A percentile compares a stretch with the other conserved stretches of the same genome.
These are phyloP conservation scores for Irpex lacteus DNA, from an alignment of 1,284 basidiomycete genomes.

Conservation along the genomic window DNA sequence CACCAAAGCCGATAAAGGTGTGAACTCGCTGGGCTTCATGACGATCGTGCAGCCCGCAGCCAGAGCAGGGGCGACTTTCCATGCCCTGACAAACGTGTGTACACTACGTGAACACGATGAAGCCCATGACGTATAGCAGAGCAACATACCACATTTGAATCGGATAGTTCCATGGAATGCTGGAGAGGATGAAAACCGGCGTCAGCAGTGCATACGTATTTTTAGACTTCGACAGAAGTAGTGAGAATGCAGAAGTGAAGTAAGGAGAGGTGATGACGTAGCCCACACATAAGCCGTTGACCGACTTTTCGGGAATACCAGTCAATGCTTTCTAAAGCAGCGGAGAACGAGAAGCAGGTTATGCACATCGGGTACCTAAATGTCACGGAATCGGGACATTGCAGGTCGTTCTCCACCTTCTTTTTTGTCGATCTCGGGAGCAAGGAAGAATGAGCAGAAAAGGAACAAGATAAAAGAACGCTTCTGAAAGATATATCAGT, in stretches of 20 bases:
- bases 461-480: background rate
- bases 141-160: conserved; percentile 79
- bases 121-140: background rate
- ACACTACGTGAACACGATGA: background rate
- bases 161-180: conserved; percentile 92
- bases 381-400: too few species aligned
- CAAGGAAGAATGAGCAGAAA: background rate
- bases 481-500: conserved; percentile 7
- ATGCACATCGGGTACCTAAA: too few species aligned
- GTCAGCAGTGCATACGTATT: too few species aligned
- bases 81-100: conserved; percentile 50
- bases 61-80: conserved; percentile 90
- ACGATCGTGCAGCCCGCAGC: conserved; percentile 87
- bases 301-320: too few species aligned
- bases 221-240: too few species aligned
- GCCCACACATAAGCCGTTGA: too few species aligned
- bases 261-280: too few species aligned
- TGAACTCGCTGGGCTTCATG: conserved; percentile 92
- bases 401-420: too few species aligned
- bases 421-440: background rate
- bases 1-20: conserved; percentile 85
- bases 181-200: conserved; percentile 26
- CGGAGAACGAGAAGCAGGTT: too few species aligned
- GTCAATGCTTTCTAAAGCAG: too few species aligned
- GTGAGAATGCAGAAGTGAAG: too few species aligned